Evolutionary conservation across 345 rosid genomes (phyloP), one percentile per base, ranked within the genome.

Genomic region (Boechera stricta): DNA sequence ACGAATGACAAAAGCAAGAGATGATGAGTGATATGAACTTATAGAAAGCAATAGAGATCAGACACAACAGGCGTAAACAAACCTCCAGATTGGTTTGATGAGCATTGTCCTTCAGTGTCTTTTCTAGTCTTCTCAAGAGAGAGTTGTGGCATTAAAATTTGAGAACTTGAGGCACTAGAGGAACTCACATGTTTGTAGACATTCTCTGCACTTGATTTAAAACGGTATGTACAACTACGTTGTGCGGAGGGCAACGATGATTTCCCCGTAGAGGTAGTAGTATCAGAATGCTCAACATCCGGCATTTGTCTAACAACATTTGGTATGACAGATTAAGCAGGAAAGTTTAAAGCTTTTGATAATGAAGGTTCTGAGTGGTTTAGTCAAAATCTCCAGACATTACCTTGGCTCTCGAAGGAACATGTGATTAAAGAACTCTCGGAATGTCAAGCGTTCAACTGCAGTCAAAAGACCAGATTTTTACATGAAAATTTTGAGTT

Each of bases 341-440:
- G 55, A 71, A 32, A 73, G 26, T 48, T 58, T 67, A 72, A 7
- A 52, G 33, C 58, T 64, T 54, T 56, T 42, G 44, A 39, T 16
- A 29, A 65, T 8, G 28, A 64, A 73, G 15, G 10, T n/a, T 49
- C 5, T 6, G 51, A 15, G 7, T 35, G 32, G 45, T 52, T 67
- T 48, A 28, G 26, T 39, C 53, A 57, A 71, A 64, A 21, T 21
- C 16, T 48, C 36, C 2, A 35, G 60, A 36, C 54, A 57, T 66
- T 87, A 91, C 97, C 93, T 85, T 47, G 81, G 84, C 68, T 84
- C 88, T 52, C 44, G 31, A 18, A 91, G 79, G 82, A 91, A 89
- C 80, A 72, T 84, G 83, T 91, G 95, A 83, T 52, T 79, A 82
- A 89, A 91, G 84, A 91, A 89, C 80, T 91, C 97, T 56, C 73